Evolutionary conservation across 495 filamentous ascomycete genomes (phyloP).

Genomic region (Aspergillus bridgeri): DNA sequence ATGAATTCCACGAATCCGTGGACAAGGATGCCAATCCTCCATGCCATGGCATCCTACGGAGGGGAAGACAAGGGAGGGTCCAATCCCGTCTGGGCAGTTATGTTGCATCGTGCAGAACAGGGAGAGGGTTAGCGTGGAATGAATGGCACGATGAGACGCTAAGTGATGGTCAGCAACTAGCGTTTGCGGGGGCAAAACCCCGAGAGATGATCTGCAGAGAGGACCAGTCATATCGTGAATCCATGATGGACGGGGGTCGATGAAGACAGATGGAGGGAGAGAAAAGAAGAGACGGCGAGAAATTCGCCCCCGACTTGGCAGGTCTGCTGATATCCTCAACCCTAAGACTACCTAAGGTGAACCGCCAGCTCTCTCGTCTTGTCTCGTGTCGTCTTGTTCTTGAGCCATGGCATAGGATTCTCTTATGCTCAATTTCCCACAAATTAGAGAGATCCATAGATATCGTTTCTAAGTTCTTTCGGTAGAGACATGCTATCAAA

Average conservation of each 20-base stretch:
- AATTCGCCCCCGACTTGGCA: background rate
- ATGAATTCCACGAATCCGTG: slow-evolving; percentile 21
- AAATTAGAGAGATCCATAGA: background rate
- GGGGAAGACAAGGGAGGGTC: background rate
- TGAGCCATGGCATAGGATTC: background rate
- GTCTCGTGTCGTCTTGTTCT: too few species aligned
- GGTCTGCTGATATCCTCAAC: background rate
- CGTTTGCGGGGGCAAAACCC: background rate
- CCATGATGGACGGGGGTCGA: background rate
- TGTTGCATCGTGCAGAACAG: background rate
- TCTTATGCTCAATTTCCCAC: background rate
- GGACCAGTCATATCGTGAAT: background rate
- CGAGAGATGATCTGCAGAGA: background rate
- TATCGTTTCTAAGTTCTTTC: background rate
- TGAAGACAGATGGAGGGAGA: background rate
- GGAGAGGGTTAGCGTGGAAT: slow-evolving; percentile 1
- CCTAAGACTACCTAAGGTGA: too few species aligned
- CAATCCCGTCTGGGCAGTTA: slow-evolving; percentile 1
- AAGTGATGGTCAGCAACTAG: background rate
- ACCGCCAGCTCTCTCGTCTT: too few species aligned
- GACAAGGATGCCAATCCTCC: background rate
- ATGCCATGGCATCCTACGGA: background rate
- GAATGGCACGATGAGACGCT: background rate
- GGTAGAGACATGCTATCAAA: background rate
- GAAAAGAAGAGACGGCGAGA: background rate